Evolutionary conservation across 2,329 filamentous ascomycete genomes (phyloP).

Genomic region (Trichoderma sp.): DNA sequence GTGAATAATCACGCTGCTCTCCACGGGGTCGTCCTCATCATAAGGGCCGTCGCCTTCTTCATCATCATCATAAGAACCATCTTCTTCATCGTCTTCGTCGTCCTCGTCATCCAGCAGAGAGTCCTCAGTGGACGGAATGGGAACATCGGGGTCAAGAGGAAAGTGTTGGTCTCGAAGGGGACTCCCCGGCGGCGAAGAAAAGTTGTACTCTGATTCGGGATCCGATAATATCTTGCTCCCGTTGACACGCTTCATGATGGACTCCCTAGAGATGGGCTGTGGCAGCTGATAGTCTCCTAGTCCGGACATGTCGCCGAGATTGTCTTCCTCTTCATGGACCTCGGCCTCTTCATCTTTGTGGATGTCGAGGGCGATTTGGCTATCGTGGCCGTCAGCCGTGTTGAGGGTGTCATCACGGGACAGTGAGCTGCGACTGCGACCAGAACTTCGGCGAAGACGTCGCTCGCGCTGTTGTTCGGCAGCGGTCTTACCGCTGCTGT

Average conservation of each 20-base stretch:
- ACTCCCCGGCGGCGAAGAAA: constrained; percentile 60
- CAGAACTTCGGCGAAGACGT: constrained; percentile 61
- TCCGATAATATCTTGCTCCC: constrained; percentile 53
- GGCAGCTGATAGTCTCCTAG: constrained; percentile 65
- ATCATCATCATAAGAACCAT: constrained; percentile 42
- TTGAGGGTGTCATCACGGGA: constrained; percentile 15
- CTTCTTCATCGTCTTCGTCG: constrained; percentile 35
- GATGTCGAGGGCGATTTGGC: constrained; percentile 40
- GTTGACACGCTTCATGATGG: constrained; percentile 85
- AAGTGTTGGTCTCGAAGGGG: constrained; percentile 55
- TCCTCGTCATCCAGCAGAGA: constrained; percentile 55
- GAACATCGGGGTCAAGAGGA: constrained; percentile 79
- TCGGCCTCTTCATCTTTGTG: constrained; percentile 61
- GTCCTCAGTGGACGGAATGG: constrained; percentile 83
- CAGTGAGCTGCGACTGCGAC: constrained; percentile 33
- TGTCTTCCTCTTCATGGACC: constrained; percentile 46
- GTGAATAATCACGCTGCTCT: constrained; percentile 65
- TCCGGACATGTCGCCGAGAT: constrained; percentile 57
- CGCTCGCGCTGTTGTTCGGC: constrained; percentile 67
- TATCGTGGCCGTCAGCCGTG: not conserved
- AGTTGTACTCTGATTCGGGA: constrained; percentile 60
- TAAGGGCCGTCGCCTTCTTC: constrained; percentile 49
- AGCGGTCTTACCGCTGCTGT: constrained; percentile 54
- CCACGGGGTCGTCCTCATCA: constrained; percentile 40
- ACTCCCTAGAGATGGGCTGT: constrained; percentile 85